Base-by-base conservation (phyloP, 805 yeast genomes). In the Myxozyma sirexii region DNA sequence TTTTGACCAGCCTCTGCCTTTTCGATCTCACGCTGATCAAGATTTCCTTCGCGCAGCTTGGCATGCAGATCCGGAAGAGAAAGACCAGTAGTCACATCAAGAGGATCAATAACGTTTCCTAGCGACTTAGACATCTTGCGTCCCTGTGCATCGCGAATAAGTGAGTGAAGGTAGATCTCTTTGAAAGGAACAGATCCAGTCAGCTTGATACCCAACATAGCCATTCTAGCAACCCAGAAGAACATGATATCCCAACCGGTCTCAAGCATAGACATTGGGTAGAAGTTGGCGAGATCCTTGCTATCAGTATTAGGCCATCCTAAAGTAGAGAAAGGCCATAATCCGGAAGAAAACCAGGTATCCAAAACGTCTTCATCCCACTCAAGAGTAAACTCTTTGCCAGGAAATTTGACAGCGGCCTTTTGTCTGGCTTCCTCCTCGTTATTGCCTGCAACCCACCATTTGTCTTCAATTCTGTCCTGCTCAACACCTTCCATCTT, bases 241-340 rank as follows among this genome's bases (percentile, higher is more conserved):
- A 94, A 94, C 72, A 94, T 80, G 73, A 93, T 93, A 80, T 93
- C 99, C 99, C 99, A 94, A 69, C 99, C 99, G 53, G 99, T 94
- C 78, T 94, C 99, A 71, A 94, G 80, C 88, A 94, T 80, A 27
- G 96, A 86, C 86, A 91, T 87, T 68, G 99, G 98, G 72, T 84
- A 87, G 77, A 90, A 94, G 54, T 77, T 76, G 69, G 83, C 80
- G 82, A 90, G 76, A 73, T 94, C 99, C 54, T 75, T 70, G 56
- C 92, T 82, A 39, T 78, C 76, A 17, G 44, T 39, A 60, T 85
- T 77, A 71, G 99, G 99, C 98, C 98, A 94, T 49, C 97, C 97
- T 67, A 94, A 78, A 59, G 97, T 94, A 54, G 97, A 87, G 73
- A 94, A 86, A 60, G 99, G 97, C 98, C 98, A 94, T 75, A 94